Base-by-base conservation (phyloP, 306 rosid genomes). In the Mimosa pudica region DNA sequence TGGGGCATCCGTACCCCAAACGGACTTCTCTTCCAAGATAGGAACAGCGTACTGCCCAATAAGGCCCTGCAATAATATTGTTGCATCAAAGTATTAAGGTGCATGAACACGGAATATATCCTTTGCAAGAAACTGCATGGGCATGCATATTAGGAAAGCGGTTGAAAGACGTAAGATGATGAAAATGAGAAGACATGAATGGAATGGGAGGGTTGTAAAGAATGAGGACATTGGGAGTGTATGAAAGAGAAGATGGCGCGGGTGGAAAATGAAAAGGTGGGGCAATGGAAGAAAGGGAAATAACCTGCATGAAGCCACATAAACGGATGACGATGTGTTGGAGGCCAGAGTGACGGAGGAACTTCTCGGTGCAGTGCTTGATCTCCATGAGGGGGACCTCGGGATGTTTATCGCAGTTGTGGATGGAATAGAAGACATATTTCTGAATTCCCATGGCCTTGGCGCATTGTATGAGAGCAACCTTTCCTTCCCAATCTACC, bases 401-500 rank as follows among this genome's bases (percentile, higher is more conserved):
- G 1, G 98, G 98, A 77, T 93, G 99, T 81, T 91, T 91, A 80
- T 95, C 98, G 47, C 98, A 93, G 82, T 95, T 95, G 73, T 95
- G 99, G 83, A 93, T 95, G 84, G 99, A 95, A 84, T 84, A 95
- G 89, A 95, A 95, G 3, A 95, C 85, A 78, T 82, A 95, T 71
- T 92, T 92, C 86, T 95, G 98, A 85, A 95, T 93, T 51, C 96
- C 92, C 98, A 95, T 95, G n/a, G 98, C 98, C 74, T 91, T 95
- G 3, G 98, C 98, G 74, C 97, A 91, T 82, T 95, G 99, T 75
- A 93, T 91, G 2, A 95, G 98, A 82, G 96, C 98, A 70, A 95
- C 99, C 83, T 95, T 95, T 49, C 99, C 99, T 90, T 93, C 96
- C 98, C 99, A 93, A 74, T 95, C 99, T 73, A 94, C 98, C 98